Evolutionary conservation across 352 stramenopile species (phyloP), one percentile per base, ranked within the genome.

Genomic region (Phytophthora gonapodyides): DNA sequence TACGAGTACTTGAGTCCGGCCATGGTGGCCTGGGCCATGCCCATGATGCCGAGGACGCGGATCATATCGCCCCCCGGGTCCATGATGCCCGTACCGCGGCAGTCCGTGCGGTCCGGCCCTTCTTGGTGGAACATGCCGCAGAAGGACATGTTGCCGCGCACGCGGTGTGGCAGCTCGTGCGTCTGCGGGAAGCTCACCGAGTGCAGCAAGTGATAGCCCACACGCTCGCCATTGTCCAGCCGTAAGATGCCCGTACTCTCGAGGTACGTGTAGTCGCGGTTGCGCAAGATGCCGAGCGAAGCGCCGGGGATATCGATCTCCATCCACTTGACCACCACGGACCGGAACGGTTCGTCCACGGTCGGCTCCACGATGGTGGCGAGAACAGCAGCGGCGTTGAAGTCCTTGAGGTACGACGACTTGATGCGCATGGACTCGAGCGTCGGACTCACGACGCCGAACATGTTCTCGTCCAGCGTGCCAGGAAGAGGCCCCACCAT

Each of bases 91-190:
- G 58, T 72, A 15, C 53, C 64, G 11, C 48, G 47, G 11, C 52
- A 64, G 33, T 72, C 64, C 7, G 59, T 67, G 46, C 60, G 54
- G 47, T 63, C 59, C 0, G 51, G 42, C 36, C 41, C 52, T 53
- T 58, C 46, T 13, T 68, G 51, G 15, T 68, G 62, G 53, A 74
- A 82, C 37, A 82, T 48, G 5, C 53, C 68, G 37, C 70, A 80
- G 44, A 80, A 69, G 7, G 74, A 82, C 41, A 80, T 72, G 61
- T 78, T 79, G 40, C 71, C 74, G 19, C 74, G 70, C 3, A 71
- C 36, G 10, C 66, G 61, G 33, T 59, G 51, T 8, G 64, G 64
- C 1, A 72, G 58, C 10, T 71, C 59, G 3, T 67, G 63, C 2
- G 64, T 61, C 51, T 72, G 64, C 37, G 64, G 57, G 46, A 72